These are phyloP conservation scores for Benincasa hispida DNA, from an alignment of 306 rosid species.

Conservation along the genomic window DNA sequence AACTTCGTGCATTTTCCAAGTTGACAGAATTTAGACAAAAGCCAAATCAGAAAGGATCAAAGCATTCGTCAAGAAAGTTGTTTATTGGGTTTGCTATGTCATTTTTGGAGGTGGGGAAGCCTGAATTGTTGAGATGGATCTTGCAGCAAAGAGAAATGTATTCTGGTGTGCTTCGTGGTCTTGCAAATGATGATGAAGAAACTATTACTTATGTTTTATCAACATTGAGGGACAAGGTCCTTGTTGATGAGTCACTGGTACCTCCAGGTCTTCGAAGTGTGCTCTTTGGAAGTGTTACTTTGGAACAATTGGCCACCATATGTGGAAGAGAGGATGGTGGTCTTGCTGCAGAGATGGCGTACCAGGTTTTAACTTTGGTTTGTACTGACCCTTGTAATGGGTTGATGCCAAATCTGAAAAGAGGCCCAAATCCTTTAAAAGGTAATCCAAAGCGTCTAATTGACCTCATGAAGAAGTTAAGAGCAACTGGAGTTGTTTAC, in stretches of 20 bases:
- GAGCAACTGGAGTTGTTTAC: slow-evolving; percentile 38
- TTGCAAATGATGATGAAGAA: slow-evolving; percentile 66
- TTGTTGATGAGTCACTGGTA: slow-evolving; percentile 53
- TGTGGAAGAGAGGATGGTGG: slow-evolving; percentile 61
- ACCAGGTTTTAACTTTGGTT: slow-evolving; percentile 44
- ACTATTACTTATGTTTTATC: slow-evolving; percentile 61
- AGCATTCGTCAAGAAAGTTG: slow-evolving; percentile 37
- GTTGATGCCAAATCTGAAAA: slow-evolving; percentile 61
- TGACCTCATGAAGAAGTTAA: slow-evolving; percentile 65
- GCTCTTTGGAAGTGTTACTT: slow-evolving; percentile 67
- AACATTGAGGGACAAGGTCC: slow-evolving; percentile 46
- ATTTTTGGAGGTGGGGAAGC: slow-evolving; percentile 81
- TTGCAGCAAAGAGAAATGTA: slow-evolving; percentile 81
- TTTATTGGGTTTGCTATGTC: slow-evolving; percentile 84
- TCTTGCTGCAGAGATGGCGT: slow-evolving; percentile 42
- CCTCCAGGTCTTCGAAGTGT: slow-evolving; percentile 75
- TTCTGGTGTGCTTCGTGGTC: slow-evolving; percentile 54
- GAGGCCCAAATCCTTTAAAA: slow-evolving; percentile 38
- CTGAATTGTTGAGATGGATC: slow-evolving; percentile 63
- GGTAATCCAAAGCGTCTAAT: slow-evolving; percentile 61
- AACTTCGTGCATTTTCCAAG: slow-evolving; percentile 31
- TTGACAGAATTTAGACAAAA: slow-evolving; percentile 23
- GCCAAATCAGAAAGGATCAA: slow-evolving; percentile 15
- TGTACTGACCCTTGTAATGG: slow-evolving; percentile 82
- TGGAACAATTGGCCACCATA: slow-evolving; percentile 56